These are phyloP conservation scores for Camptophora hylomeconis DNA, from an alignment of 2,329 filamentous ascomycete species.

Conservation along the genomic window DNA sequence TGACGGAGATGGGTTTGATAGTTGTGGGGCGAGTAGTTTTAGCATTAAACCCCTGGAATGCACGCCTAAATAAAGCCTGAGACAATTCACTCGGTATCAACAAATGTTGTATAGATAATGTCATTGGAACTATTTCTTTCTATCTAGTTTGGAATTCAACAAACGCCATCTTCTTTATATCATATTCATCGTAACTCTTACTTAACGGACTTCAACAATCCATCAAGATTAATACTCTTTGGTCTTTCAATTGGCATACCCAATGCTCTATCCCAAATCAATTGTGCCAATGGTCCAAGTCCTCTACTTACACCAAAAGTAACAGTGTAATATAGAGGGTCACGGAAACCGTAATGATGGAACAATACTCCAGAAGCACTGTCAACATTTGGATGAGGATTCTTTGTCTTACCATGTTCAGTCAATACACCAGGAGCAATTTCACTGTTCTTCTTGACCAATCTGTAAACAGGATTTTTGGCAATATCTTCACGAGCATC, in stretches of 20 bases:
- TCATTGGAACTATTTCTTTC: no score
- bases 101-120: no score
- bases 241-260: constrained; percentile 93
- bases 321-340: constrained; percentile 85
- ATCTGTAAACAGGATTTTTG: constrained; percentile 76
- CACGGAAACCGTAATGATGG: constrained; percentile 95
- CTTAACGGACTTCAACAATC: constrained; percentile 55
- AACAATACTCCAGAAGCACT: constrained; percentile 87
- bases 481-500: constrained; percentile 72
- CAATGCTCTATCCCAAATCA: constrained; percentile 90
- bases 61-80: no score
- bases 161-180: no score
- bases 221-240: constrained; percentile 91
- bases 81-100: no score
- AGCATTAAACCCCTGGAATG: no score
- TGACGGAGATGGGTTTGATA: no score
- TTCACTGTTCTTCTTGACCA: constrained; percentile 85
- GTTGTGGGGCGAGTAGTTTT: no score
- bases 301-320: constrained; percentile 55
- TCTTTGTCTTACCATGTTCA: constrained; percentile 96
- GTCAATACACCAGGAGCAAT: constrained; percentile 82
- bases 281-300: constrained; percentile 79
- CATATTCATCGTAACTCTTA: no score
- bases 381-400: constrained; percentile 95
- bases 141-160: no score